Conservation (phyloP, 2,329 filamentous ascomycete genomes). For the Penicillium sp. region DNA sequence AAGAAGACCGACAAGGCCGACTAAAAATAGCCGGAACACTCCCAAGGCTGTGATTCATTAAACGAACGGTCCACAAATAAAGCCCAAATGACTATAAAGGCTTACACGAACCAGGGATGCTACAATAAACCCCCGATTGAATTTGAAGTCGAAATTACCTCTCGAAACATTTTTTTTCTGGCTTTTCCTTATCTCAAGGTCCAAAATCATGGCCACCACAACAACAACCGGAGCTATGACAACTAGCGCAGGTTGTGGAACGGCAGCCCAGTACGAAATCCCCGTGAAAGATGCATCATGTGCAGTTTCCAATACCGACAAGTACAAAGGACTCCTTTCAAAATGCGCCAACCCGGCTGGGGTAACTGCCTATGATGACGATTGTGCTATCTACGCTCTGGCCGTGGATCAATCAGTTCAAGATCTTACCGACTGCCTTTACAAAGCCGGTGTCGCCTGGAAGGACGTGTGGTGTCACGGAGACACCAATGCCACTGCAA, state of each 20-base stretch:
- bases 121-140: neutral
- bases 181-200: neutral
- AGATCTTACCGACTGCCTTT: constrained; percentile 25
- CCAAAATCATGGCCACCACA: constrained; percentile 1
- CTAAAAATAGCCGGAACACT: neutral
- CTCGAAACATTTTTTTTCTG: neutral
- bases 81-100: neutral
- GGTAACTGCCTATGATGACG: constrained; percentile 18
- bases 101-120: neutral
- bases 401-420: constrained; percentile 22
- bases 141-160: neutral
- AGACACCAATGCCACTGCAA: constrained; percentile 19
- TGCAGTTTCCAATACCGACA: constrained; percentile 19
- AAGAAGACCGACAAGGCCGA: neutral
- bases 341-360: constrained; percentile 19
- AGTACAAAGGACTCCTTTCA: constrained; percentile 17
- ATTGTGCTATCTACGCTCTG: constrained; percentile 22
- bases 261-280: constrained; percentile 21
- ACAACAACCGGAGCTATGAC: constrained; percentile 9
- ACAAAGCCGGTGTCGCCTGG: constrained; percentile 19
- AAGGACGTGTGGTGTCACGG: constrained; percentile 26
- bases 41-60: neutral
- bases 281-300: constrained; percentile 25
- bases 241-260: constrained; percentile 13
- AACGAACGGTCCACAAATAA: neutral